Conservation (phyloP, 441 rosid species). For the Mallotus japonicus region DNA sequence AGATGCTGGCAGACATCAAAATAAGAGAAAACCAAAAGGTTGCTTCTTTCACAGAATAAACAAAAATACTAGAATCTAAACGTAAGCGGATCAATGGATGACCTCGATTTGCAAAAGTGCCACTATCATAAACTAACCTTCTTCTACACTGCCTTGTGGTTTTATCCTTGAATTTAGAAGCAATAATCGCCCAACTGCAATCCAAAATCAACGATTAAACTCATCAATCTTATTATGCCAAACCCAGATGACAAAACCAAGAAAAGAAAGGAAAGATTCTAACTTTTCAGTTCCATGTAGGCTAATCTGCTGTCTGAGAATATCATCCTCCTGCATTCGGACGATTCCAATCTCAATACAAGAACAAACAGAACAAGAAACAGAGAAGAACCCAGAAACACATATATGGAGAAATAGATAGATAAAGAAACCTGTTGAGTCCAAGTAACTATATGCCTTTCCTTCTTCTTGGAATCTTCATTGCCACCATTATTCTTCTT, state of each 20-base stretch:
- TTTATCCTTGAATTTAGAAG: conserved; percentile 87
- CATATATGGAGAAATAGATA: conserved; percentile 1
- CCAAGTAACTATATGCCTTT: conserved; percentile 95
- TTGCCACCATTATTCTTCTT: conserved; percentile 35
- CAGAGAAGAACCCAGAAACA: not conserved
- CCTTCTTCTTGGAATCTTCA: conserved; percentile 92
- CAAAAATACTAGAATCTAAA: conserved; percentile 1
- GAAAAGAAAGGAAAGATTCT: conserved; percentile 23
- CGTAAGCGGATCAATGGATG: conserved; percentile 9
- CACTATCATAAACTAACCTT: conserved; percentile 48
- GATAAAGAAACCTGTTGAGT: conserved; percentile 55
- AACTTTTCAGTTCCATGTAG: conserved; percentile 89
- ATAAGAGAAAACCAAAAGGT: conserved; percentile 5
- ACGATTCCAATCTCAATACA: conserved; percentile 17
- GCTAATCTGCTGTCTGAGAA: conserved; percentile 79
- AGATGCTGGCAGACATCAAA: conserved; percentile 16
- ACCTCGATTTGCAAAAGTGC: not conserved
- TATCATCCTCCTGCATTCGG: conserved; percentile 83
- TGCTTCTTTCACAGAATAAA: conserved; percentile 3
- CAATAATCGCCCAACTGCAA: conserved; percentile 90
- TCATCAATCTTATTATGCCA: conserved; percentile 13
- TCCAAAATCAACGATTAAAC: conserved; percentile 22
- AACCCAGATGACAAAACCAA: conserved; percentile 5
- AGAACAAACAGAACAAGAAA: conserved; percentile 13
- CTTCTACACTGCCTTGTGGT: conserved; percentile 97